Conservation (phyloP, 495 filamentous ascomycete species). For the Delitschia confertaspora region DNA sequence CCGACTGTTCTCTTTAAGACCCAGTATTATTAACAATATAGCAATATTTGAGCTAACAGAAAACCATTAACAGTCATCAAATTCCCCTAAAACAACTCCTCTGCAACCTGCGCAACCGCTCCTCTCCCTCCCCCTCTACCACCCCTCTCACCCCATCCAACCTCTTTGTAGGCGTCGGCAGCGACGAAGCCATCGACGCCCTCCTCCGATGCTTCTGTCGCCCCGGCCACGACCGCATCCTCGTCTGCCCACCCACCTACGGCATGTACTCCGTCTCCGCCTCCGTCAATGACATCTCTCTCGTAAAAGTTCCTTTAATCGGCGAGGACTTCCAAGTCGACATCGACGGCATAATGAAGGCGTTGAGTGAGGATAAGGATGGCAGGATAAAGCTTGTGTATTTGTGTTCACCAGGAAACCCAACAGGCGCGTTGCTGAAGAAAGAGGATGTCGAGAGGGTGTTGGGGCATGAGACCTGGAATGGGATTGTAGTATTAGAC, state of each 20-base stretch:
- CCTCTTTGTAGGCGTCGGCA: slow-evolving; percentile 90
- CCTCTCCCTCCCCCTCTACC: slow-evolving; percentile 63
- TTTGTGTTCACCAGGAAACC: slow-evolving; percentile 90
- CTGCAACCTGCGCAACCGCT: slow-evolving; percentile 80
- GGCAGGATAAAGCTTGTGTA: slow-evolving; percentile 93
- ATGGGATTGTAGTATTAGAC: slow-evolving; percentile 86
- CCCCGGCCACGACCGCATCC: slow-evolving; percentile 77
- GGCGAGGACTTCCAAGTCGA: slow-evolving; percentile 57
- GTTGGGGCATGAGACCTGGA: slow-evolving; percentile 85
- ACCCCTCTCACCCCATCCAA: slow-evolving; percentile 74
- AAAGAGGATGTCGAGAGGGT: slow-evolving; percentile 68
- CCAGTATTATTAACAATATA: slow-evolving; percentile 1
- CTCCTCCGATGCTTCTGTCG: slow-evolving; percentile 85
- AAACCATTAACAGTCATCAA: slow-evolving; percentile 56
- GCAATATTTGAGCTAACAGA: slow-evolving; percentile 1
- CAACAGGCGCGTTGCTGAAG: slow-evolving; percentile 66
- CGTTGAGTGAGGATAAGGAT: slow-evolving; percentile 50
- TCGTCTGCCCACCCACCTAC: slow-evolving; percentile 93
- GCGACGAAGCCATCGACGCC: slow-evolving; percentile 92
- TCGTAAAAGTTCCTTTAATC: slow-evolving; percentile 77
- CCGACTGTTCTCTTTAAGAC: too few relatives aligned
- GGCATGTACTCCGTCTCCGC: slow-evolving; percentile 97
- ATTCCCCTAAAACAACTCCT: slow-evolving; percentile 72
- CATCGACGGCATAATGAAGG: slow-evolving; percentile 54
- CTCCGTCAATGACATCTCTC: slow-evolving; percentile 78